Conservation (phyloP, 345 rosid species). For the Salix viminalis region DNA sequence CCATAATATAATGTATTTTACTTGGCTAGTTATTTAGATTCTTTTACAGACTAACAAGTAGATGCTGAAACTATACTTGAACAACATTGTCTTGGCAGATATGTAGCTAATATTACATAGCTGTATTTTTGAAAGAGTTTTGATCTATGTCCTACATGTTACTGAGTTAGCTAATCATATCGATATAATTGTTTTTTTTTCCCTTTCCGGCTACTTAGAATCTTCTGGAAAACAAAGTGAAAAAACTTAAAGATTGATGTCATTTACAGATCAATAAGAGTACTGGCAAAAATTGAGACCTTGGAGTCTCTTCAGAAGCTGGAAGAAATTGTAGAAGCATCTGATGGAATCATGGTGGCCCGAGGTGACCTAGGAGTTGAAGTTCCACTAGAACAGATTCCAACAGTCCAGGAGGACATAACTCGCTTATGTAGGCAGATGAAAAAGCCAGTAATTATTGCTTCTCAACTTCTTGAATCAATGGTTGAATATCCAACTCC, state of each 20-base stretch:
- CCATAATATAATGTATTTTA: not conserved
- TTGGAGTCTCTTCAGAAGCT: constrained; percentile 56
- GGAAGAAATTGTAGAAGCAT: constrained; percentile 57
- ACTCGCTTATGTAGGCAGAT: constrained; percentile 48
- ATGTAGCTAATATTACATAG: not conserved
- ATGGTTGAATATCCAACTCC: constrained; percentile 79
- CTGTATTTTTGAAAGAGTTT: not conserved
- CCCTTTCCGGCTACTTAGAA: not conserved
- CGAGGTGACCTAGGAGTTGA: constrained; percentile 82
- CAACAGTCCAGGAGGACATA: constrained; percentile 56
- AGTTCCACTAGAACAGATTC: constrained; percentile 66
- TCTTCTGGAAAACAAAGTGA: not conserved
- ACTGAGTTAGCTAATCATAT: not conserved
- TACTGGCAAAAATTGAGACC: constrained; percentile 71
- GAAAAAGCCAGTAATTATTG: constrained; percentile 70
- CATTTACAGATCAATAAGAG: constrained; percentile 44
- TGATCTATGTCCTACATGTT: not conserved
- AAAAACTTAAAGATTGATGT: not conserved
- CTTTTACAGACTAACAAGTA: not conserved
- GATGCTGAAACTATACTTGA: not conserved
- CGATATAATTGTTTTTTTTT: not conserved
- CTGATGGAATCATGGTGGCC: constrained; percentile 75
- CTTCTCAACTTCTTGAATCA: constrained; percentile 77
- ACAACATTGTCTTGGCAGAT: not conserved
- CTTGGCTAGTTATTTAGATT: not conserved